Conservation (phyloP, 1,284 basidiomycete species). For the Trametes polyzona region DNA sequence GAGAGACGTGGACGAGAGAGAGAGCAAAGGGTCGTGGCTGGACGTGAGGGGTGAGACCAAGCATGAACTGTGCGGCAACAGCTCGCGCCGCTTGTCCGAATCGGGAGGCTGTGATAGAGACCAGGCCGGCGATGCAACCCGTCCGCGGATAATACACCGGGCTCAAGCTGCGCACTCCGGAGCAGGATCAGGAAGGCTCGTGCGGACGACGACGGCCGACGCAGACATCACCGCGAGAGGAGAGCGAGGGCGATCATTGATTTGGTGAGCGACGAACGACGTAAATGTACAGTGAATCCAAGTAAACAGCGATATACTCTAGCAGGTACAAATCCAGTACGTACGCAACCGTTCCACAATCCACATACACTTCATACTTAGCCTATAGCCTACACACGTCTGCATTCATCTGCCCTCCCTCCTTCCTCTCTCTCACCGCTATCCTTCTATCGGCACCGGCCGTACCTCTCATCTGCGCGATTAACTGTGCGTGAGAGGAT, state of each 20-base stretch:
- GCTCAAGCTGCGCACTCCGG: no score
- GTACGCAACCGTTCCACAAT: not conserved
- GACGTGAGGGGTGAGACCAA: constrained; percentile 10
- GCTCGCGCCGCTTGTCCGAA: not conserved
- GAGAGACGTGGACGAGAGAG: no score
- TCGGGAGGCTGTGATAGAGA: not conserved
- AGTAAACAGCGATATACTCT: constrained; percentile 17
- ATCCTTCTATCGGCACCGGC: no score
- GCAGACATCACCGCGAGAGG: not conserved
- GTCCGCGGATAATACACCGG: not conserved
- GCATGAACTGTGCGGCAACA: constrained; percentile 2
- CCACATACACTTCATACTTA: not conserved
- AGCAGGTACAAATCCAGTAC: constrained; percentile 16
- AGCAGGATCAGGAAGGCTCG: no score
- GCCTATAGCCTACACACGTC: constrained; percentile 6
- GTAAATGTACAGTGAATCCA: constrained; percentile 17
- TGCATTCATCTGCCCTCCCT: not conserved
- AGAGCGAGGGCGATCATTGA: constrained; percentile 2
- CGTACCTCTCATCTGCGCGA: constrained; percentile 1
- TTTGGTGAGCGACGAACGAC: not conserved
- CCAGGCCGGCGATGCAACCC: not conserved
- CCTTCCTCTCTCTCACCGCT: no score
- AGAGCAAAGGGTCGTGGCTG: constrained; percentile 22
- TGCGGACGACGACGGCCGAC: not conserved
- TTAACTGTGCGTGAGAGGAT: constrained; percentile 72